Conservation (phyloP, 78 protist genomes). For the Kipferlia bialata region DNA sequence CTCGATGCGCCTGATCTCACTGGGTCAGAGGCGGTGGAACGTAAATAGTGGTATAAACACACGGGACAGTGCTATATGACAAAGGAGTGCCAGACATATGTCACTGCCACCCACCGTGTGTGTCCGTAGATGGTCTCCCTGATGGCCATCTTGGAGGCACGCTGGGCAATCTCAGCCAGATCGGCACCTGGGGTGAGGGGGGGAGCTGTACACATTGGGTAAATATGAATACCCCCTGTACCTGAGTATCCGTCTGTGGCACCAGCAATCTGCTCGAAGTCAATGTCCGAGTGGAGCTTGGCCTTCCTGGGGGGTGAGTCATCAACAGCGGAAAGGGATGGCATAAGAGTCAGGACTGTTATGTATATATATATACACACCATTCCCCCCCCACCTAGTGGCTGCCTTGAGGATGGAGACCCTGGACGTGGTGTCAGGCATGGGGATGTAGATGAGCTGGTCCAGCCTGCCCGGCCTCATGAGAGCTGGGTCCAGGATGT, state of each 20-base stretch:
- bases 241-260: conserved; percentile 89
- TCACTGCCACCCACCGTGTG: conserved; percentile 33
- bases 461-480: conserved; percentile 97
- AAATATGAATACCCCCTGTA: too few species aligned
- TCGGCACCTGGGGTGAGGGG: too few species aligned
- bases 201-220: too few species aligned
- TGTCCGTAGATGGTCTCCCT: conserved; percentile 75
- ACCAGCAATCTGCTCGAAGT: conserved; percentile 66
- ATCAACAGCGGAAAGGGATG: too few species aligned
- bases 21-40: too few species aligned
- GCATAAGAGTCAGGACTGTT: too few species aligned
- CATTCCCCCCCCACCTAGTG: too few species aligned
- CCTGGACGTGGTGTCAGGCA: conserved; percentile 90
- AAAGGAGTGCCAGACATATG: too few species aligned
- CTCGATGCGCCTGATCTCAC: too few species aligned
- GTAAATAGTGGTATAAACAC: too few species aligned
- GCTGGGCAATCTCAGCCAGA: conserved; percentile 91
- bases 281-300: conserved; percentile 80
- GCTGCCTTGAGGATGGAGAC: conserved; percentile 75
- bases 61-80: too few species aligned
- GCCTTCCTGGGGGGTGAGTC: conserved; percentile 65
- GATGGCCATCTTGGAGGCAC: conserved; percentile 90
- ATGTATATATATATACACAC: too few species aligned
- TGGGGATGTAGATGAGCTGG: conserved; percentile 97
- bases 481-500: conserved; percentile 98